Evolutionary conservation across 2,329 filamentous ascomycete genomes (phyloP), one percentile per base, ranked within the genome.

Genomic region (Pseudovirgaria hyperparasitica): DNA sequence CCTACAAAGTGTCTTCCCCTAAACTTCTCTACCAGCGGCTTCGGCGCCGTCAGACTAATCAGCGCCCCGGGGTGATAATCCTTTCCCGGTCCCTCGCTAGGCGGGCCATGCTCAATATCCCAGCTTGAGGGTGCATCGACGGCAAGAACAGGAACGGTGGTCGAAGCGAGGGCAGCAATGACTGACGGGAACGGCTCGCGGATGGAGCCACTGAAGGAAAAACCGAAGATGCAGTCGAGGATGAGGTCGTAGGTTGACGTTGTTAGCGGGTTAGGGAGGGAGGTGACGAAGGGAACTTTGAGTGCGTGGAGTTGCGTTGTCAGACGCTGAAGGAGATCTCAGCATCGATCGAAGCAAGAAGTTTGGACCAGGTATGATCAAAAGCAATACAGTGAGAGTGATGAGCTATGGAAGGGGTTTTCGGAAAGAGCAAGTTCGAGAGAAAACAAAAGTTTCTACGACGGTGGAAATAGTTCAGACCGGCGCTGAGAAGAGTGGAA

Each of bases 211-310:
- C 76, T 77, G 59, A 98, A 98, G 34, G 80, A 90, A 60, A 98
- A 98, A 79, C 82, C 85, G 48, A 98, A 98, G 35, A 98, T 82
- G 7, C 90, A 84, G 54, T 98, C 90, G 32, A 98, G 63, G 28
- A 98, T 59, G 39, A 92, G 80, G 48, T 94, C 79, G n/a, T n/a
- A n/a, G n/a, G n/a, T n/a, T 2, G 79, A 68, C 28, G 72, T 63
- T 23, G 63, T 56, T 5, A 92, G 51, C 5, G 81, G 76, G 5
- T 58, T 41, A 2, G 64, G 49, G 42, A 96, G 93, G 52, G 94
- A 82, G 10, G 82, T 68, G 10, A 77, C 76, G 51, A 96, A 93
- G 1, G 82, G 81, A 16, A 98, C 65, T 8, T 76, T 66, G 29
- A 96, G 72, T 46, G 87, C 78, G 43, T 78, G 70, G 6, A 96